phyloP scores from a whole-genome alignment of 441 rosid genomes.

The Populus trichocarpa region DNA sequence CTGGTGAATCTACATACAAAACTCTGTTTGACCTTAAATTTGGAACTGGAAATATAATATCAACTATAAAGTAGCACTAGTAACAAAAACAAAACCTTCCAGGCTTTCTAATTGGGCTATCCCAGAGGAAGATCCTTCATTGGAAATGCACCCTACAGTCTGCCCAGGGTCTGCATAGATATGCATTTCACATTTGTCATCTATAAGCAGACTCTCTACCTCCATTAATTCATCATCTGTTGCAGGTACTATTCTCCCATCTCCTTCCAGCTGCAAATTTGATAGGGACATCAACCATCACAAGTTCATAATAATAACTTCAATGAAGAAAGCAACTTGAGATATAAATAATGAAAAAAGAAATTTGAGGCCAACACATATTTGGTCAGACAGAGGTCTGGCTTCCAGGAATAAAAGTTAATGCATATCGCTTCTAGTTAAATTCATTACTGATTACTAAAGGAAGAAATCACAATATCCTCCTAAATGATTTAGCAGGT shows the following conservation, averaged over 20 bases:
- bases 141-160: slow-evolving; percentile 37
- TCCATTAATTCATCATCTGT: slow-evolving; percentile 91
- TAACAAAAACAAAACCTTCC: slow-evolving; percentile 46
- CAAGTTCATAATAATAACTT: not conserved
- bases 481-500: not conserved
- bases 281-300: not conserved
- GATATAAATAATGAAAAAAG: not conserved
- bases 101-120: slow-evolving; percentile 52
- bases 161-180: slow-evolving; percentile 44
- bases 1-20: too few relatives aligned
- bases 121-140: slow-evolving; percentile 49
- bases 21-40: not conserved
- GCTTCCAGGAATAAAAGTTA: not conserved
- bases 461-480: not conserved
- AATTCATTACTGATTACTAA: too few relatives aligned
- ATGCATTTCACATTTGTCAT: slow-evolving; percentile 49
- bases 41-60: not conserved
- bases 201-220: slow-evolving; percentile 68
- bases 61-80: not conserved
- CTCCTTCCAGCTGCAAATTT: slow-evolving; percentile 60
- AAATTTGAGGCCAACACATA: not conserved
- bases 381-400: not conserved
- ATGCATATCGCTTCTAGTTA: not conserved
- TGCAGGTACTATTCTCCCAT: slow-evolving; percentile 87
- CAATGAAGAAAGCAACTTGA: not conserved